A percentile compares a stretch with the other conserved stretches of the same genome.
phyloP scores from a whole-genome alignment of 2,329 filamentous ascomycete genomes.

The Pseudogymnoascus pannorum region DNA sequence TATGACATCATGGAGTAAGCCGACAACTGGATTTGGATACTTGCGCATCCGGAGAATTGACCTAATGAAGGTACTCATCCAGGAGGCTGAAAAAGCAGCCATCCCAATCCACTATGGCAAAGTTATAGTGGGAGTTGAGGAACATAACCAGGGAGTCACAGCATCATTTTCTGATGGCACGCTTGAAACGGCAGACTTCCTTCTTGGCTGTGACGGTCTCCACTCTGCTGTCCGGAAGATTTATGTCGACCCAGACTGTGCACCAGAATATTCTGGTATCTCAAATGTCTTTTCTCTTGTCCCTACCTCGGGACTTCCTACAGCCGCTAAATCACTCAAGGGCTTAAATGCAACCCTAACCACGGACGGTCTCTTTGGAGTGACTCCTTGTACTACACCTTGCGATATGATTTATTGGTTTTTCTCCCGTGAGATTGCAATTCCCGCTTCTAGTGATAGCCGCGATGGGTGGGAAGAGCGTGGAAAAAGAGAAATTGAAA shows the following conservation, averaged over 20 bases:
- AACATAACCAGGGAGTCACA: conserved; percentile 18
- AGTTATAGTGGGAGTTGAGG: conserved; percentile 20
- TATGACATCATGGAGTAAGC: conserved; percentile 13
- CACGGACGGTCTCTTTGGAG: conserved; percentile 24
- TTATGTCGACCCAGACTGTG: conserved; percentile 25
- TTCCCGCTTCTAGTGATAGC: conserved; percentile 23
- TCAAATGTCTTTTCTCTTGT: conserved; percentile 20
- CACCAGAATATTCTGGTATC: conserved; percentile 31
- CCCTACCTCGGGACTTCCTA: conserved; percentile 18
- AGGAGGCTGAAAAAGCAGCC: conserved; percentile 19
- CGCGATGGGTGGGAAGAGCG: conserved; percentile 30
- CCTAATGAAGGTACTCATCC: conserved; percentile 25
- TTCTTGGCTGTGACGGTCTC: conserved; percentile 35
- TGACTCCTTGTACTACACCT: conserved; percentile 22
- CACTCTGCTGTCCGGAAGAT: conserved; percentile 30
- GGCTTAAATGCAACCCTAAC: conserved; percentile 28
- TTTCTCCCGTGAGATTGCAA: conserved; percentile 25
- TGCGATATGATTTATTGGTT: conserved; percentile 28
- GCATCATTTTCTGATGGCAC: conserved; percentile 27
- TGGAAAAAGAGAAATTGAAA: conserved; percentile 26
- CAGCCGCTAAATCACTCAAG: conserved; percentile 11
- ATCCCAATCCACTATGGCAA: conserved; percentile 26
- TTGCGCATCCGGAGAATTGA: conserved; percentile 27
- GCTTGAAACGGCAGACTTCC: conserved; percentile 24
- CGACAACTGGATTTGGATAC: conserved; percentile 26